Conservation (phyloP, 1,284 basidiomycete species). For the Volvariella surrecta region DNA sequence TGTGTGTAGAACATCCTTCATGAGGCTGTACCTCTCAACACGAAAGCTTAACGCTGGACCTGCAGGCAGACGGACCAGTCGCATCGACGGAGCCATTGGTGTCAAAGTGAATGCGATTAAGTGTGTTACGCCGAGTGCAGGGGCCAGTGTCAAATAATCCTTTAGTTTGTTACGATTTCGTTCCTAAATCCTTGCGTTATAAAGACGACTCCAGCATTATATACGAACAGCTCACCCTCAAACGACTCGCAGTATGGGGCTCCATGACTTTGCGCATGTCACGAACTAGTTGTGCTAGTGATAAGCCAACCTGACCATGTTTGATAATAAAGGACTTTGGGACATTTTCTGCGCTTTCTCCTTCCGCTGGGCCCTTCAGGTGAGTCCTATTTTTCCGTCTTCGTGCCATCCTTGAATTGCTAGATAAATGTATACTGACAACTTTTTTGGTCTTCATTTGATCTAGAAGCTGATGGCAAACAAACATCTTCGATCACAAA, state of each 20-base stretch:
- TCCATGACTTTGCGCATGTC: conserved; percentile 97
- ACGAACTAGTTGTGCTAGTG: conserved; percentile 82
- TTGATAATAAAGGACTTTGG: conserved; percentile 90
- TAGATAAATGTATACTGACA: background rate
- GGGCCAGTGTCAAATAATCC: conserved; percentile 92
- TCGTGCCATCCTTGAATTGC: conserved; percentile 69
- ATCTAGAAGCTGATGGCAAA: no score
- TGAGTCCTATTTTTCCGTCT: conserved; percentile 85
- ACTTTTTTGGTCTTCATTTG: no score
- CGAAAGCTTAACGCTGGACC: conserved; percentile 95
- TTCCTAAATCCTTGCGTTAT: conserved; percentile 49
- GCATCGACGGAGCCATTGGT: conserved; percentile 76
- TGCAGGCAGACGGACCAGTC: conserved; percentile 83
- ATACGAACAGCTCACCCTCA: conserved; percentile 62
- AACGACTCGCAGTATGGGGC: conserved; percentile 90
- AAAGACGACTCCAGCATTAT: background rate
- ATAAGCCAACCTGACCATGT: conserved; percentile 85
- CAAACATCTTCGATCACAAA: no score
- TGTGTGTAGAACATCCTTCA: conserved; percentile 73
- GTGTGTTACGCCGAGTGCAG: conserved; percentile 88
- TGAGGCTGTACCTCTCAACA: conserved; percentile 86
- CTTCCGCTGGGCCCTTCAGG: conserved; percentile 50
- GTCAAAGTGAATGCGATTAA: conserved; percentile 89
- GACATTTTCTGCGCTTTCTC: conserved; percentile 27
- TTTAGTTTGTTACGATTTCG: conserved; percentile 87